Percentiles rank a stretch among this genome's conserved stretches.
These are phyloP conservation scores for Cinnamomum chago DNA, from an alignment of 164 flowering plant species.

Conservation along the genomic window DNA sequence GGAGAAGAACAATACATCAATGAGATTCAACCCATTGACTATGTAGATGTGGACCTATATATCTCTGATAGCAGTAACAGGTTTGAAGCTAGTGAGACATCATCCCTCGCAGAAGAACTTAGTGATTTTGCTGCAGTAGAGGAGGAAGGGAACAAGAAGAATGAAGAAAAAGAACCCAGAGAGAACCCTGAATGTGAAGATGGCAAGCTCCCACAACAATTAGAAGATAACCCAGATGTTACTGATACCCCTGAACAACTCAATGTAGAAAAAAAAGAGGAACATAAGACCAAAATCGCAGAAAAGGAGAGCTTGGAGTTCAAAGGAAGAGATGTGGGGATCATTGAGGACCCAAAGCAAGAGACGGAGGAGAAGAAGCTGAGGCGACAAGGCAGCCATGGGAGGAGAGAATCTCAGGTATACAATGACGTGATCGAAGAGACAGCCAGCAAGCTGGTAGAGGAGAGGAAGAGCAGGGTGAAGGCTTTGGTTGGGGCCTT, in stretches of 20 bases:
- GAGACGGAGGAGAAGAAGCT: constrained; percentile 7
- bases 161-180: not conserved
- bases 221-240: not conserved
- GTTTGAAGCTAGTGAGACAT: not conserved
- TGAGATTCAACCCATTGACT: not conserved
- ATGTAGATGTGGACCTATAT: not conserved
- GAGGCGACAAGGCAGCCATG: constrained; percentile 20
- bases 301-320: not conserved
- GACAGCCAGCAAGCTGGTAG: constrained; percentile 49
- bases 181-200: not conserved
- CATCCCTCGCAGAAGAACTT: not conserved
- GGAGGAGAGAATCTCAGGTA: constrained; percentile 36
- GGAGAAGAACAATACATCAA: not conserved
- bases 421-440: constrained; percentile 66
- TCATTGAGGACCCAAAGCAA: not conserved
- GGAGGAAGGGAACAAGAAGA: not conserved
- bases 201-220: not conserved
- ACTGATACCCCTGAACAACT: not conserved
- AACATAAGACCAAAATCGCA: not conserved
- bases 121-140: not conserved
- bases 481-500: constrained; percentile 64
- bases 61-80: not conserved
- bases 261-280: too few species aligned
- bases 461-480: constrained; percentile 59
- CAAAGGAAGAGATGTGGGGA: not conserved